These are phyloP conservation scores for Deinandra increscens DNA, from an alignment of 129 eudicot genomes.

Conservation along the genomic window DNA sequence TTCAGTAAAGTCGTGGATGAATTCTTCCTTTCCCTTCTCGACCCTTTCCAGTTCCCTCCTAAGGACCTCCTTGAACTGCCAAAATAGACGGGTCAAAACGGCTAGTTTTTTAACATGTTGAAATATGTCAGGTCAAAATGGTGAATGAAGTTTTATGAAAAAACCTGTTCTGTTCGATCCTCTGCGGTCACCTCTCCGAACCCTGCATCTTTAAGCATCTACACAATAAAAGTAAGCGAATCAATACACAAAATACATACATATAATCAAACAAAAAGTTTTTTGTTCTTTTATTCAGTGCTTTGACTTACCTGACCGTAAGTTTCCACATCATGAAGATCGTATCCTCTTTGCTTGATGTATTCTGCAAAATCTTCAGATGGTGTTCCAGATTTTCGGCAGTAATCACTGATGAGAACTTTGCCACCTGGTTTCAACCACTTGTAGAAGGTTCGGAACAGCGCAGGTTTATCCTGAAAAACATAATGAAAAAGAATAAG, in stretches of 20 bases:
- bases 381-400: slow-evolving; percentile 71
- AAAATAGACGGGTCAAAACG: not conserved
- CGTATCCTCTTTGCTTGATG: slow-evolving; percentile 95
- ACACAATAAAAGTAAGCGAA: not conserved
- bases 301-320: slow-evolving; percentile 63
- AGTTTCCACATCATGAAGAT: slow-evolving; percentile 83
- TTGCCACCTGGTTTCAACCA: slow-evolving; percentile 98
- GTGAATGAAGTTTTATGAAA: not conserved
- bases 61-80: slow-evolving; percentile 75
- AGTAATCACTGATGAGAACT: slow-evolving; percentile 91
- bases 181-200: slow-evolving; percentile 72
- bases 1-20: slow-evolving; percentile 76
- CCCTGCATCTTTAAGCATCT: slow-evolving; percentile 97
- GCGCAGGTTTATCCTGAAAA: slow-evolving; percentile 81
- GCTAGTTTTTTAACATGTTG: too few relatives aligned
- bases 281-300: not conserved
- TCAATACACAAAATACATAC: slow-evolving; percentile 6
- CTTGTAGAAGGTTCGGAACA: slow-evolving; percentile 77
- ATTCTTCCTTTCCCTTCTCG: slow-evolving; percentile 76
- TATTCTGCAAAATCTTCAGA: slow-evolving; percentile 77
- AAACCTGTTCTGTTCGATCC: slow-evolving; percentile 91
- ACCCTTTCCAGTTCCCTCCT: slow-evolving; percentile 67
- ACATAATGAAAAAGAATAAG: slow-evolving; percentile 1
- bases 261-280: not conserved
- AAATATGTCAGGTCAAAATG: not conserved